These are phyloP conservation scores for Diplodia seriata DNA, from an alignment of 2,329 filamentous ascomycete species.

Conservation along the genomic window DNA sequence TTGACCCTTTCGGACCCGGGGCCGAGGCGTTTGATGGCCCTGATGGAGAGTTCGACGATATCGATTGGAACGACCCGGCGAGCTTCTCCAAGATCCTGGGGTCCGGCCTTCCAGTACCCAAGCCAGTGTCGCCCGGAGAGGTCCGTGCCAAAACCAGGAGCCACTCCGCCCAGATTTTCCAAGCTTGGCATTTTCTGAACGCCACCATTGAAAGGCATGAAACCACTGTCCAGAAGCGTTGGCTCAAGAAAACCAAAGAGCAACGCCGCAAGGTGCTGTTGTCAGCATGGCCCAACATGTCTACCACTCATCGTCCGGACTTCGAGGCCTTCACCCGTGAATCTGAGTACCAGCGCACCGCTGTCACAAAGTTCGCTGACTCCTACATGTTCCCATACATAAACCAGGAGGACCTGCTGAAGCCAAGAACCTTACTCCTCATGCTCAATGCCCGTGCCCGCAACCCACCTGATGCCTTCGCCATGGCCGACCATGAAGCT, in stretches of 20 bases:
- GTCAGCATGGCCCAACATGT: conserved; percentile 59
- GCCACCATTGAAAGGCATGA: conserved; percentile 59
- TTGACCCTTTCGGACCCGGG: not conserved
- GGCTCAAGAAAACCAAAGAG: conserved; percentile 59
- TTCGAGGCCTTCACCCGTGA: conserved; percentile 47
- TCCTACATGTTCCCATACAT: conserved; percentile 61
- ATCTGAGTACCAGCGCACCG: conserved; percentile 30
- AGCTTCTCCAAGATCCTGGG: conserved; percentile 1
- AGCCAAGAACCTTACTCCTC: conserved; percentile 55
- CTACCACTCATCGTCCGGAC: conserved; percentile 60
- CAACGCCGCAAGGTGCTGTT: conserved; percentile 58
- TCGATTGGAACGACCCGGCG: conserved; percentile 7
- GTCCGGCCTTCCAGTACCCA: conserved; percentile 20
- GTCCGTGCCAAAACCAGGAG: conserved; percentile 36
- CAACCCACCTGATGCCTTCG: conserved; percentile 57
- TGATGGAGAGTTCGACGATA: not conserved
- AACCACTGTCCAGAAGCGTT: conserved; percentile 59
- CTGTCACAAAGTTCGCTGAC: conserved; percentile 35
- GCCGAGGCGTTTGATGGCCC: not conserved
- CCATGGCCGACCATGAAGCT: conserved; percentile 52
- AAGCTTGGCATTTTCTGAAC: conserved; percentile 46
- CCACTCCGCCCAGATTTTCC: conserved; percentile 45
- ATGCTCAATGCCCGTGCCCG: conserved; percentile 62
- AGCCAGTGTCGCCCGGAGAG: conserved; percentile 35
- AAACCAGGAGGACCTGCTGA: conserved; percentile 63